Base-by-base conservation (phyloP, 345 rosid species). In the Adansonia digitata region DNA sequence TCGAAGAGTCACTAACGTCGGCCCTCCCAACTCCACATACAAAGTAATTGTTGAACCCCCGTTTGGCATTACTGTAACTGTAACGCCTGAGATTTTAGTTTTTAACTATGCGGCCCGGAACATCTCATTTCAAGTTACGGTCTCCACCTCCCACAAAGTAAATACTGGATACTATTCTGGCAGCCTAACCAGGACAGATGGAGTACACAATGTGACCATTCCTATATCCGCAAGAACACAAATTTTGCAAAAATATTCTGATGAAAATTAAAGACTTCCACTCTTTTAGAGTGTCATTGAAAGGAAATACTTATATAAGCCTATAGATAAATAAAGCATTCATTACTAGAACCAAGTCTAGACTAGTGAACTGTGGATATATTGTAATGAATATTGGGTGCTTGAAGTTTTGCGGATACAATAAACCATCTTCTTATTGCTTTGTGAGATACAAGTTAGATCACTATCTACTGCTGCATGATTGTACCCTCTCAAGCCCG, bases 151-250 rank as follows among this genome's bases (percentile, higher is more conserved):
- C 4, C 71, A 87, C 43, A 51, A 31, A 61, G 74, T 69, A 45
- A 81, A 81, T 69, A 76, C 86, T 49, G 82, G 77, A 18, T 85
- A 66, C 81, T 77, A 12, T 17, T 87, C 85, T 71, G 84, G 88
- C 15, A 83, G 87, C 80, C 75, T 87, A 45, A 80, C 83, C 29
- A 83, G 88, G 85, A 80, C 35, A 5, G 84, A 85, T 75, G 83
- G 81, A 0, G 52, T 8, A 13, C 80, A 77, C 69, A 31, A 61
- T 18, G 91, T 88, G 48, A 75, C 63, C 53, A 85, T 77, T 76
- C 90, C 88, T 0, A 71, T 86, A 43, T 81, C 87, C n/a, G 74
- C 40, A 4, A 83, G 86, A 74, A 82, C 86, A 18, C 81, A 84
- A 20, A 69, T 81, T 20, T 46, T 75, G 24, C 64, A 68, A 34